phyloP scores from a whole-genome alignment of 2,329 filamentous ascomycete species.

The Polytolypa hystricis region DNA sequence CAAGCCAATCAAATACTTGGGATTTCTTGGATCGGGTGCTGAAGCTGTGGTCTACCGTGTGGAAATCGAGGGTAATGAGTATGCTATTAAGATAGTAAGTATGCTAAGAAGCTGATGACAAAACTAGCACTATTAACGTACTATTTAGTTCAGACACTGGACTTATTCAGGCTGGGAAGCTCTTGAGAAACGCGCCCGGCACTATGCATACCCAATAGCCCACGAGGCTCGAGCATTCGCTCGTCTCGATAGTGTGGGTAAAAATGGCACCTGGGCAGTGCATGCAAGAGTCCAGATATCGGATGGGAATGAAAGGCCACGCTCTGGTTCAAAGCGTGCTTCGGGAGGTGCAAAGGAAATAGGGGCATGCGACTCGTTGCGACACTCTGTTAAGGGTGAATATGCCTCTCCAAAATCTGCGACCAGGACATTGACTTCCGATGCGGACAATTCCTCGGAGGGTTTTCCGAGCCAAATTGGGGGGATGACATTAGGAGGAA shows the following conservation, averaged over 20 bases:
- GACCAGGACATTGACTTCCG: constrained; percentile 7
- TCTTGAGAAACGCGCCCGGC: background rate
- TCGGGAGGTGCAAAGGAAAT: constrained; percentile 4
- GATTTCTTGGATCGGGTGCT: constrained; percentile 3
- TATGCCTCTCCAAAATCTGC: constrained; percentile 14
- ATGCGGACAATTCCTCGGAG: constrained; percentile 3
- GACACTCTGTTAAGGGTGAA: background rate
- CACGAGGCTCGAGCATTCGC: constrained; percentile 2
- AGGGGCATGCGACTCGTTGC: constrained; percentile 4
- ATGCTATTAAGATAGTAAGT: constrained; percentile 9
- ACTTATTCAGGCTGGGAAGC: background rate
- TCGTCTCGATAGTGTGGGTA: constrained; percentile 1
- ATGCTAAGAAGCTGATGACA: background rate
- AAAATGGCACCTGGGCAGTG: constrained; percentile 2
- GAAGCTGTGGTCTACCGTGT: constrained; percentile 7
- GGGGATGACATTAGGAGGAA: background rate
- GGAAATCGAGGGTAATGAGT: constrained; percentile 2
- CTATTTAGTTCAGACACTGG: background rate
- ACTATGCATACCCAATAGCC: constrained; percentile 2
- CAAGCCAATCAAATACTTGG: constrained; percentile 4
- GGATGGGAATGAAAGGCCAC: background rate
- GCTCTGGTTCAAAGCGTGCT: constrained; percentile 5
- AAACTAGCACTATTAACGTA: background rate
- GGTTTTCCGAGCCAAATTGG: constrained; percentile 9
- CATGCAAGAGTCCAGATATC: background rate